A percentile compares a stretch with the other conserved stretches of the same genome.
phyloP scores from a whole-genome alignment of 139 green algal genomes.

The Parachlorella kessleri region DNA sequence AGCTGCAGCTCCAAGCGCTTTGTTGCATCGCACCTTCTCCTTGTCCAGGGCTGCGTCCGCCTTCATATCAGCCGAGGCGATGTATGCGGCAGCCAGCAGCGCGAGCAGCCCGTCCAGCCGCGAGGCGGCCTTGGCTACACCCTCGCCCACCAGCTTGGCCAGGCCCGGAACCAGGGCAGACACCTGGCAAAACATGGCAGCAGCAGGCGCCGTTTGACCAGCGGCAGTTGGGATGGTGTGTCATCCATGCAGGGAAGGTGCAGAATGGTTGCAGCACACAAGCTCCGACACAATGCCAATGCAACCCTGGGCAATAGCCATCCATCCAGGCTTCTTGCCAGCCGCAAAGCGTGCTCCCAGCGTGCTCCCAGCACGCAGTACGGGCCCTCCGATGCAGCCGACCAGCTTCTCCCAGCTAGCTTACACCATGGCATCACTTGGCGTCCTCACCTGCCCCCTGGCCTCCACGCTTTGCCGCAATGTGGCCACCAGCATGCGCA shows the following conservation, averaged over 20 bases:
- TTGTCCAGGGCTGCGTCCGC: conserved; percentile 38
- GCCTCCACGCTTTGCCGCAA: conserved; percentile 3
- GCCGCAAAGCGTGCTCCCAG: too few relatives aligned
- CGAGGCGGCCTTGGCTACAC: conserved; percentile 48
- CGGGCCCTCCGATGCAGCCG: too few relatives aligned
- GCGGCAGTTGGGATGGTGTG: too few relatives aligned
- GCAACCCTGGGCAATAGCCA: too few relatives aligned
- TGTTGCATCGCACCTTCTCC: conserved; percentile 27
- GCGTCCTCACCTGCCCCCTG: conserved; percentile 24
- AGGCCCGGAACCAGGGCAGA: conserved; percentile 26
- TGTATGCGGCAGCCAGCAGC: conserved; percentile 34
- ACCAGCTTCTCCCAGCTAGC: too few relatives aligned
- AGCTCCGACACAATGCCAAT: too few relatives aligned
- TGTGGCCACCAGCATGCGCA: conserved; percentile 19
- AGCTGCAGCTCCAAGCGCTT: background rate
- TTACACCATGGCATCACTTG: too few relatives aligned
- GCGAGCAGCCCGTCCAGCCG: conserved; percentile 48
- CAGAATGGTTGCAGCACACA: too few relatives aligned
- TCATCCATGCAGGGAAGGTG: too few relatives aligned
- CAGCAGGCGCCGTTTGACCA: too few relatives aligned
- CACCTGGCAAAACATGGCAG: background rate
- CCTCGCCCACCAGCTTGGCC: conserved; percentile 50
- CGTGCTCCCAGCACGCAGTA: too few relatives aligned
- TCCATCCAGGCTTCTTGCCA: too few relatives aligned
- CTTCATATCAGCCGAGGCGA: conserved; percentile 33